Evolutionary conservation across 306 rosid species (phyloP).

Genomic region (Vachellia pachyceras): DNA sequence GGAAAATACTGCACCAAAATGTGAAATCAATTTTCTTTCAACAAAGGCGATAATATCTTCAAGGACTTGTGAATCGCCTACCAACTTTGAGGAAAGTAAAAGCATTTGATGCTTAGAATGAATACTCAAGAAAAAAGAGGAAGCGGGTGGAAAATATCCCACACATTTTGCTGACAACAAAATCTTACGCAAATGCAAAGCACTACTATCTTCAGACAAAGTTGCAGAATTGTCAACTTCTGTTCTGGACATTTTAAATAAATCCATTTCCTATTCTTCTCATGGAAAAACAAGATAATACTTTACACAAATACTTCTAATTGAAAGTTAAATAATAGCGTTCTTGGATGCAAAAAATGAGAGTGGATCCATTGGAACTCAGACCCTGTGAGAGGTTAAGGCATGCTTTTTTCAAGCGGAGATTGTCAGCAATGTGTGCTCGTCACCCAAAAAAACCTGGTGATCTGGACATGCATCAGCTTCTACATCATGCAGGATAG

Average conservation of each 20-base stretch:
- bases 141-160: background rate
- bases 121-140: conserved; percentile 6
- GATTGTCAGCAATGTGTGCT: conserved; percentile 32
- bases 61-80: background rate
- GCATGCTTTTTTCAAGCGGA: conserved; percentile 33
- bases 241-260: conserved; percentile 1
- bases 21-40: conserved; percentile 1
- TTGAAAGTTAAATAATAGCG: conserved; percentile 31
- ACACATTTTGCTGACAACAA: conserved; percentile 7
- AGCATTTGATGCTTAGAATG: conserved; percentile 26
- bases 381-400: conserved; percentile 39
- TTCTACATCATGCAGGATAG: conserved; percentile 32
- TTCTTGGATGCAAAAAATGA: conserved; percentile 46
- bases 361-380: conserved; percentile 36
- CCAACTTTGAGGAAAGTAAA: background rate
- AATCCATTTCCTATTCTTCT: conserved; percentile 41
- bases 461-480: conserved; percentile 32
- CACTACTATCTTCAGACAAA: background rate
- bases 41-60: background rate
- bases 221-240: conserved; percentile 8
- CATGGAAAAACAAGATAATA: conserved; percentile 3
- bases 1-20: background rate
- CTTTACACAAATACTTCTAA: conserved; percentile 47
- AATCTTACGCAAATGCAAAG: conserved; percentile 18
- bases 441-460: conserved; percentile 33